Evolutionary conservation across 768 basidiomycete genomes (phyloP).

Genomic region (Lentinula sp.): DNA sequence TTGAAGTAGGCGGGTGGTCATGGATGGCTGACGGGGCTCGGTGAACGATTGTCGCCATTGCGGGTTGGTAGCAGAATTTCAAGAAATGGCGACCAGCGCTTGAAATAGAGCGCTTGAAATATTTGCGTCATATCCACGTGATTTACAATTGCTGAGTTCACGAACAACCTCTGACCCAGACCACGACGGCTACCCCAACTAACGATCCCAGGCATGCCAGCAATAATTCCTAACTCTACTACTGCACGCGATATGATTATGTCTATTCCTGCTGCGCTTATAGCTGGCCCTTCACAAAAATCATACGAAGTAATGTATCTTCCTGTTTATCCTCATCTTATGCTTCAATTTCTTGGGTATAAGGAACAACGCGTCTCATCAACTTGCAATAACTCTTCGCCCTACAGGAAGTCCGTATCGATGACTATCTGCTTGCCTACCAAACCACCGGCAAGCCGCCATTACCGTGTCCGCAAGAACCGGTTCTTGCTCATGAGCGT

Average conservation of each 20-base stretch:
- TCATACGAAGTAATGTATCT: slow-evolving; percentile 4
- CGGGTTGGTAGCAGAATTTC: not conserved
- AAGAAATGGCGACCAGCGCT: not conserved
- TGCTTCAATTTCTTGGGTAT: not conserved
- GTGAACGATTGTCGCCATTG: not conserved
- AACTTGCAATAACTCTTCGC: not conserved
- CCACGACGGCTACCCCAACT: not conserved
- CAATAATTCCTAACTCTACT: not conserved
- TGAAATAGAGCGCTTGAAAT: not conserved
- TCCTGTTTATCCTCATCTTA: not conserved
- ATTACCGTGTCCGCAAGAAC: slow-evolving; percentile 39
- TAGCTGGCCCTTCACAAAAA: slow-evolving; percentile 5
- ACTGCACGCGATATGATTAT: not conserved
- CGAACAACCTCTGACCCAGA: not conserved
- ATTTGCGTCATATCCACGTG: not conserved
- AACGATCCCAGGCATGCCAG: not conserved
- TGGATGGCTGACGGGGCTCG: slow-evolving; percentile 2
- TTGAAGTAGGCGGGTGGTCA: not conserved
- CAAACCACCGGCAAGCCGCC: slow-evolving; percentile 40
- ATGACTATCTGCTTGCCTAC: slow-evolving; percentile 50
- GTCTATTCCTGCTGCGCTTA: slow-evolving; percentile 1
- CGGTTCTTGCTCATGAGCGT: slow-evolving; percentile 37
- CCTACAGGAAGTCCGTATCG: slow-evolving; percentile 45
- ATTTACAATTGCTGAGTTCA: too few relatives aligned
- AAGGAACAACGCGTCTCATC: not conserved